Base-by-base conservation (phyloP, 345 rosid species). In the Syzygium jambos region DNA sequence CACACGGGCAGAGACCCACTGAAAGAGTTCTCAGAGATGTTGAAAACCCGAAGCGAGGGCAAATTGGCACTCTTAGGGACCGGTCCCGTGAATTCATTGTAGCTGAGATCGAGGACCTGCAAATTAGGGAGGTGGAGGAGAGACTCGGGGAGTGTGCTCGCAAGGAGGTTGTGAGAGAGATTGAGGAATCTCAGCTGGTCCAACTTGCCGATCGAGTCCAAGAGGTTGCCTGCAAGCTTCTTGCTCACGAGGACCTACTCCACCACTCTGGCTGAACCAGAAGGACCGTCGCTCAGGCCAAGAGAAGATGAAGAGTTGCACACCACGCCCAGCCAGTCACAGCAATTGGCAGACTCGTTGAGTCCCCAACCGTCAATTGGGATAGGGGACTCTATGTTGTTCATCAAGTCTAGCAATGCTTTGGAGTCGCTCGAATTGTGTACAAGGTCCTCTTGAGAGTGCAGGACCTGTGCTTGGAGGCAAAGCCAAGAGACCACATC, bases 391-490 rank as follows among this genome's bases (percentile, higher is more conserved):
- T 92, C 91, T 65, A 95, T 88, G 65, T 88, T 89, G 12, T 84
- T 43, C 89, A 85, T 63, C 89, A 96, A 93, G 87, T 86, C 93
- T 52, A 29, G 89, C 56, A 95, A 91, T 23, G 94, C 95, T 14
- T 29, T 88, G 55, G 88, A 87, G 88, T 95, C 97, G 87, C 86
- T 78, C 49, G 87, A 55, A 86, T 92, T 87, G 91, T 97, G 93
- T 1, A 92, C 86, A 53, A 90, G 59, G 90, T 86, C 88, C 85
- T 65, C 77, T 29, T 92, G 94, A 57, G 95, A 89, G 51, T 85
- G 53, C 78, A 92, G 84, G 14, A 80, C 49, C 38, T 38, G 90
- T 86, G 90, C 86, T 51, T 89, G 90, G 65, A 88, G 88, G 77
- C 88, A 87, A 53, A 94, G 87, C 59, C 89, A 90, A 85, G 84